Conservation (phyloP, 2,329 filamentous ascomycete genomes). For the Fusarium lateritium region DNA sequence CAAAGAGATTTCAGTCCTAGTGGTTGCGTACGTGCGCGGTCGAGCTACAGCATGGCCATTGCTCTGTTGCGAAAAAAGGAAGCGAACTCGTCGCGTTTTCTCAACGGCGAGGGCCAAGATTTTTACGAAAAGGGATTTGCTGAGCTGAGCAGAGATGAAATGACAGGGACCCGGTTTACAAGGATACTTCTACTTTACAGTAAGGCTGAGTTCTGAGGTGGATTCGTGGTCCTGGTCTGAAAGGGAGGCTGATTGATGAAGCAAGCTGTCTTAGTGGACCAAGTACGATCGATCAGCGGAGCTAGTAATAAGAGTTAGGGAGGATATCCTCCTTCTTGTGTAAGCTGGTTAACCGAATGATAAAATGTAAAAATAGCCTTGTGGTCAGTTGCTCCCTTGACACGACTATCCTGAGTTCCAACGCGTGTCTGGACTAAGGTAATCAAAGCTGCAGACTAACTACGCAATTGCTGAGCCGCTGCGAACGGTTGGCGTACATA, state of each 20-base stretch:
- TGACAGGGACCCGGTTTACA: constrained; percentile 19
- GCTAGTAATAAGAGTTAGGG: neutral
- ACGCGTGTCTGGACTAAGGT: no score
- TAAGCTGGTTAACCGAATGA: neutral
- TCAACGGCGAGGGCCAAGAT: neutral
- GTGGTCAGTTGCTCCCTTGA: neutral
- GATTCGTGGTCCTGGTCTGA: neutral
- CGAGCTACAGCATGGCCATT: constrained; percentile 1
- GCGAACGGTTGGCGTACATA: neutral
- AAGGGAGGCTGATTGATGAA: constrained; percentile 23
- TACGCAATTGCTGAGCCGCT: neutral
- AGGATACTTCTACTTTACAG: constrained; percentile 16
- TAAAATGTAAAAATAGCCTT: neutral
- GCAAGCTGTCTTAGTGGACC: constrained; percentile 6
- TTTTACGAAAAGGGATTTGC: constrained; percentile 18
- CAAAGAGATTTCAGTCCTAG: neutral
- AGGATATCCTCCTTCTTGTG: neutral
- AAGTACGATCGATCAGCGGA: constrained; percentile 15
- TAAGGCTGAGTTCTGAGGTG: constrained; percentile 40
- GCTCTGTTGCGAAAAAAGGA: neutral
- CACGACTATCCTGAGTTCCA: neutral
- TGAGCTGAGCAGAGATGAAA: constrained; percentile 13
- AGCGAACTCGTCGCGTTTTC: neutral
- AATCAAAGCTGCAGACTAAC: no score
- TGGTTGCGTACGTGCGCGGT: constrained; percentile 4